These are phyloP conservation scores for Raphanus sativus DNA, from an alignment of 345 rosid genomes.

Conservation along the genomic window DNA sequence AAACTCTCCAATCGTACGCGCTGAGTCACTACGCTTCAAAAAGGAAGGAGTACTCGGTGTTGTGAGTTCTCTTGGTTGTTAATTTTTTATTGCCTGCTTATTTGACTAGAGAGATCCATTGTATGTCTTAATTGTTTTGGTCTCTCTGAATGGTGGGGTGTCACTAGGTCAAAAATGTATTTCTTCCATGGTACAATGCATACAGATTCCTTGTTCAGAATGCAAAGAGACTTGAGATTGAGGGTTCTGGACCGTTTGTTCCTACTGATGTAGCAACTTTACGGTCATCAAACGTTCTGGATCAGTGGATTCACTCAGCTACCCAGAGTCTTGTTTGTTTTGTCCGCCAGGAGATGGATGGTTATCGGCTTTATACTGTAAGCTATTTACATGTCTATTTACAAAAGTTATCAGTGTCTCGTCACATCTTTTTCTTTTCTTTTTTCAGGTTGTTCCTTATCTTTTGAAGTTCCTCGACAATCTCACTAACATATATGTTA, in stretches of 20 bases:
- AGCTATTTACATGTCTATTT: slow-evolving; percentile 24
- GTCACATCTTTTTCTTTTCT: background rate
- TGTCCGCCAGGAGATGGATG: slow-evolving; percentile 89
- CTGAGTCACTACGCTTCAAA: slow-evolving; percentile 90
- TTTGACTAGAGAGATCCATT: slow-evolving; percentile 14
- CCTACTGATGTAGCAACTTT: slow-evolving; percentile 62
- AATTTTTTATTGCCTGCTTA: background rate
- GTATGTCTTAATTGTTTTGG: slow-evolving; percentile 17
- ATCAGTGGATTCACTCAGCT: slow-evolving; percentile 98
- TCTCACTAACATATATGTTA: slow-evolving; percentile 94
- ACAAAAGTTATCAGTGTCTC: background rate
- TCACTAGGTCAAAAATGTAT: slow-evolving; percentile 89
- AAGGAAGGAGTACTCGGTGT: slow-evolving; percentile 90
- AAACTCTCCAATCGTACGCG: slow-evolving; percentile 98
- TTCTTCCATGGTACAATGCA: slow-evolving; percentile 99
- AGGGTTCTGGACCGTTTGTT: slow-evolving; percentile 69
- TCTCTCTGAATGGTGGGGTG: slow-evolving; percentile 8
- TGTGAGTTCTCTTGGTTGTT: slow-evolving; percentile 56
- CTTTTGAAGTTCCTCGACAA: slow-evolving; percentile 91
- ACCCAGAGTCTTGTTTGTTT: slow-evolving; percentile 96
- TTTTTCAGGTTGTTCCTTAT: slow-evolving; percentile 80
- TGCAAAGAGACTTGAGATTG: slow-evolving; percentile 91
- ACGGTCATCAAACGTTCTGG: slow-evolving; percentile 86
- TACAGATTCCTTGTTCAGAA: slow-evolving; percentile 97
- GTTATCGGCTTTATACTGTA: slow-evolving; percentile 91